Percentiles rank a stretch among this genome's conserved stretches.
Conservation (phyloP, 495 filamentous ascomycete species). For the Penicillium cinerascens region DNA sequence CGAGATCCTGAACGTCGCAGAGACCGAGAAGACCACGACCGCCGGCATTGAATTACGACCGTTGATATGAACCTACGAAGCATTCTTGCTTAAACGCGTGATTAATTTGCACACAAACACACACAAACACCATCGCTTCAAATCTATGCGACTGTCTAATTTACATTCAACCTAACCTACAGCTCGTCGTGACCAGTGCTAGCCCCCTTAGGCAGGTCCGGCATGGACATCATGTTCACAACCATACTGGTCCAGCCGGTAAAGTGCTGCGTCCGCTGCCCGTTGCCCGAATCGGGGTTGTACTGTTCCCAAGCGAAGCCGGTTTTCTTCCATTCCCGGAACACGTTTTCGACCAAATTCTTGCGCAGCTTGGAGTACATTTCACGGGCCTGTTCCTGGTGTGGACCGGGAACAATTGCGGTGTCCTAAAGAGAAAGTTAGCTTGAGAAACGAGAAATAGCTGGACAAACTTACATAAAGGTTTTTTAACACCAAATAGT, state of each 20-base stretch:
- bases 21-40: conserved; percentile 26
- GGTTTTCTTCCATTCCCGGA: conserved; percentile 79
- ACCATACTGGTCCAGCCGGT: conserved; percentile 97
- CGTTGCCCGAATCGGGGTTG: conserved; percentile 85
- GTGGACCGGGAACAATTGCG: conserved; percentile 55
- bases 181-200: conserved; percentile 41
- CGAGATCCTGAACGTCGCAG: conserved; percentile 22
- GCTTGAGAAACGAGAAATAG: conserved; percentile 4
- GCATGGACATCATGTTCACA: conserved; percentile 96
- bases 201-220: conserved; percentile 42
- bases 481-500: conserved; percentile 80
- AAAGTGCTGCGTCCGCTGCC: conserved; percentile 96
- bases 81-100: background rate
- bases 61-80: background rate
- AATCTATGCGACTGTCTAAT: conserved; percentile 19
- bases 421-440: conserved; percentile 30
- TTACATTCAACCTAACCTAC: conserved; percentile 25
- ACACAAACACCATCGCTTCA: conserved; percentile 4
- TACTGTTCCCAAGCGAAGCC: conserved; percentile 99
- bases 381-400: conserved; percentile 63
- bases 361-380: conserved; percentile 74
- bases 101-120: background rate
- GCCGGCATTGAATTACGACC: conserved; percentile 17
- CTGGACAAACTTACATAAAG: conserved; percentile 65
- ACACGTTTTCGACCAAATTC: conserved; percentile 89